phyloP scores from a whole-genome alignment of 148 eudicot genomes.

The Chenopodium suecicum region DNA sequence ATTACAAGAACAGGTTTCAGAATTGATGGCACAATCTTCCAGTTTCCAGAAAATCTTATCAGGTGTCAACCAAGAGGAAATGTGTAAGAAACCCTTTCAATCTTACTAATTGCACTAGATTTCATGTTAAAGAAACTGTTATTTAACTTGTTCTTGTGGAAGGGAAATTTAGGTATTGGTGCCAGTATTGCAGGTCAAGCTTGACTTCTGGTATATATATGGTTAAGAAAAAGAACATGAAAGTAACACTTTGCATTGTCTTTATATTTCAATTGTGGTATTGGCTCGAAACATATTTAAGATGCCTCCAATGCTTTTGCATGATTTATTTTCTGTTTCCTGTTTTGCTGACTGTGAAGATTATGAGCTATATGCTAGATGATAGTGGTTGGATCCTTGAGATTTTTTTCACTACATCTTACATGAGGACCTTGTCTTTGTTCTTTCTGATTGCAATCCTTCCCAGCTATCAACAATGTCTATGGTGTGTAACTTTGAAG shows the following conservation, averaged over 20 bases:
- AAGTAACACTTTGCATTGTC: neutral
- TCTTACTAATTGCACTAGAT: neutral
- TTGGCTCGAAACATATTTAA: neutral
- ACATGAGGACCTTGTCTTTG: neutral
- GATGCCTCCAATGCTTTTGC: neutral
- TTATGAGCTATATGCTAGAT: neutral
- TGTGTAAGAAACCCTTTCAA: slow-evolving; percentile 36
- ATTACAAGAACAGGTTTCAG: slow-evolving; percentile 65
- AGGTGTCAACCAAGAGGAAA: slow-evolving; percentile 41
- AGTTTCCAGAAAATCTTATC: slow-evolving; percentile 57
- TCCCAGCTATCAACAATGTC: neutral
- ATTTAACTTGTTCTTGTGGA: neutral
- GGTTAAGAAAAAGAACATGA: neutral
- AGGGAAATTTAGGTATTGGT: neutral
- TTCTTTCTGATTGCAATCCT: neutral
- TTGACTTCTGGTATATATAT: neutral
- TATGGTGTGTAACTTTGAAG: neutral
- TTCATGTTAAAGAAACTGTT: neutral
- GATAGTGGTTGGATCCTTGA: neutral
- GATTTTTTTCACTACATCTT: neutral
- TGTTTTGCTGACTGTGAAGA: neutral
- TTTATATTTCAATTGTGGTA: neutral
- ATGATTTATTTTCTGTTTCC: neutral
- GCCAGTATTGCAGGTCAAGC: neutral
- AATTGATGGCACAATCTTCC: slow-evolving; percentile 60